Percentiles rank a stretch among this genome's conserved stretches.
Conservation (phyloP, 192 early-diverging fungal genomes). For the Linnemannia elongata region DNA sequence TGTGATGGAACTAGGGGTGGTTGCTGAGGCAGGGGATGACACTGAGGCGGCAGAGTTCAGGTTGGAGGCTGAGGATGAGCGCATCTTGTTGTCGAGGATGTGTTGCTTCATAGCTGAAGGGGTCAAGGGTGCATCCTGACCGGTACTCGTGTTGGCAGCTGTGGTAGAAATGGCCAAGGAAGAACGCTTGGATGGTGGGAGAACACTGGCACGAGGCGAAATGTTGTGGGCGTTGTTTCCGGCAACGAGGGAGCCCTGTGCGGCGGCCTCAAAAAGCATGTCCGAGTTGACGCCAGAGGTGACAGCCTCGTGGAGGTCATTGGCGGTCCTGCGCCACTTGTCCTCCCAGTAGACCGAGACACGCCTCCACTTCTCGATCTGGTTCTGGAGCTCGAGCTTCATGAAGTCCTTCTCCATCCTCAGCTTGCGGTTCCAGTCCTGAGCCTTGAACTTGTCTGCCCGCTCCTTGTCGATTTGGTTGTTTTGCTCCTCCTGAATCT, state of each 20-base stretch:
- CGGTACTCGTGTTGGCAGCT: background rate
- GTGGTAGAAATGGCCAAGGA: slow-evolving; percentile 21
- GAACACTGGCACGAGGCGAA: slow-evolving; percentile 19
- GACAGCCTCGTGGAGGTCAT: slow-evolving; percentile 53
- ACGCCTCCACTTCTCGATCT: slow-evolving; percentile 56
- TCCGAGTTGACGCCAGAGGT: slow-evolving; percentile 47
- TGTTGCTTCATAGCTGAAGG: slow-evolving; percentile 43
- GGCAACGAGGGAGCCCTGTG: background rate
- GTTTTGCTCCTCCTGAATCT: slow-evolving; percentile 56
- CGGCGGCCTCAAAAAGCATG: slow-evolving; percentile 32
- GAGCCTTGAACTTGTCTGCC: slow-evolving; percentile 47
- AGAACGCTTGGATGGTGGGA: slow-evolving; percentile 25
- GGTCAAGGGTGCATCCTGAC: slow-evolving; percentile 32
- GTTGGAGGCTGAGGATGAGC: slow-evolving; percentile 12
- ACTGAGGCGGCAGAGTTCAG: background rate
- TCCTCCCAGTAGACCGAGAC: slow-evolving; percentile 56
- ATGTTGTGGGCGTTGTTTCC: background rate
- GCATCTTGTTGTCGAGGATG: slow-evolving; percentile 33
- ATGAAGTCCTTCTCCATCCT: slow-evolving; percentile 58
- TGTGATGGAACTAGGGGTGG: slow-evolving; percentile 13
- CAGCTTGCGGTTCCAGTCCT: slow-evolving; percentile 57
- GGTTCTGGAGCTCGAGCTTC: slow-evolving; percentile 56
- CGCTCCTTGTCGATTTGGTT: slow-evolving; percentile 49
- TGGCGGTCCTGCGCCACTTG: slow-evolving; percentile 51
- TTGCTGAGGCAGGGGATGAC: background rate